phyloP scores from a whole-genome alignment of 257 asterid species.

The Jasminum sambac region DNA sequence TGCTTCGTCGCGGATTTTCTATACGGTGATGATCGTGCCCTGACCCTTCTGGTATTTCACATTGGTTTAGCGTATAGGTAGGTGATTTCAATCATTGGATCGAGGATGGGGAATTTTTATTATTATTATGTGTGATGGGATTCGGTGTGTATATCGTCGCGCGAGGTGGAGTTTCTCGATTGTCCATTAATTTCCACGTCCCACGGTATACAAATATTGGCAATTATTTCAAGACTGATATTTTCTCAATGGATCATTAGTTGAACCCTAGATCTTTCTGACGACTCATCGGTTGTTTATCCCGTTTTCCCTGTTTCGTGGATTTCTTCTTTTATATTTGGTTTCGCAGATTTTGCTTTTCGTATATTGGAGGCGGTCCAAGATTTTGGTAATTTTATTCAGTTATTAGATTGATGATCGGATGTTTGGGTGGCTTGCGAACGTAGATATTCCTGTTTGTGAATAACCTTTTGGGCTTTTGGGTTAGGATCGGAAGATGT shows the following conservation, averaged over 20 bases:
- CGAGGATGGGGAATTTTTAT: background rate
- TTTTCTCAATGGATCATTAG: background rate
- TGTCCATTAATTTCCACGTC: background rate
- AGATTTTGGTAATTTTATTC: background rate
- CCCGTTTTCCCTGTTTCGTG: background rate
- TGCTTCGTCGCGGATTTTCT: background rate
- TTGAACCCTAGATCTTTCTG: background rate
- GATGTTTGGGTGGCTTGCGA: background rate
- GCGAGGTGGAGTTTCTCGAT: background rate
- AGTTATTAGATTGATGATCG: background rate
- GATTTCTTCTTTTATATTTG: background rate
- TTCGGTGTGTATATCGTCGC: background rate
- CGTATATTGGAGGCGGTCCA: no score
- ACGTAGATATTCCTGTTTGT: no score
- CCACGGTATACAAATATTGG: background rate
- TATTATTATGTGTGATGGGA: background rate
- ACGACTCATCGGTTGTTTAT: background rate
- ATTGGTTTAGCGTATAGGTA: no score
- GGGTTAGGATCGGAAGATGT: background rate
- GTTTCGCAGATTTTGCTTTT: no score
- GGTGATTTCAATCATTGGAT: no score
- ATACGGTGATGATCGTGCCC: background rate
- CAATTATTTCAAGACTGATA: background rate
- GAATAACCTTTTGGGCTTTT: background rate
- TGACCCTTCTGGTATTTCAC: background rate